Conservation (phyloP, 2,329 filamentous ascomycete genomes). For the Biscogniauxia marginata region DNA sequence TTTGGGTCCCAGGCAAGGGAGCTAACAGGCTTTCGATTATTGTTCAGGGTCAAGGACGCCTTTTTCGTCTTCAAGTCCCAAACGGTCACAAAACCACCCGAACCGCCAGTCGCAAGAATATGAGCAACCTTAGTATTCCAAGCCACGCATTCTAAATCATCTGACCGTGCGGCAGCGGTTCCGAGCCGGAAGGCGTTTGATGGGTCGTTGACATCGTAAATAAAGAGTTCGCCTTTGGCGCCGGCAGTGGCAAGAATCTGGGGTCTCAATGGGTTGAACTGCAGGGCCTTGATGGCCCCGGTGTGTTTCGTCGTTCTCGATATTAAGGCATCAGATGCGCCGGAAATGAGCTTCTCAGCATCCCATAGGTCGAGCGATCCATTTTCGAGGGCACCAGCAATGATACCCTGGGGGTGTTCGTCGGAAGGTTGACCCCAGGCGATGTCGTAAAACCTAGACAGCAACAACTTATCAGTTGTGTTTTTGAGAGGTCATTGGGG, state of each 20-base stretch:
- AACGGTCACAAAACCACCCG: constrained; percentile 91
- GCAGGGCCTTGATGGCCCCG: constrained; percentile 87
- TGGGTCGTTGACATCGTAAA: constrained; percentile 91
- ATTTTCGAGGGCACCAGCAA: constrained; percentile 93
- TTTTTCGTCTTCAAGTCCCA: constrained; percentile 99
- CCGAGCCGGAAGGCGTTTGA: constrained; percentile 86
- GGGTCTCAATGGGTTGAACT: constrained; percentile 92
- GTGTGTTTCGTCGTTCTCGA: constrained; percentile 87
- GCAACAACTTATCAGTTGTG: constrained; percentile 18
- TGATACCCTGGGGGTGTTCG: constrained; percentile 79
- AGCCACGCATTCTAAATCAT: constrained; percentile 93
- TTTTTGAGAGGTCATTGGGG: neutral
- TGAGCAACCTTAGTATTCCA: constrained; percentile 99
- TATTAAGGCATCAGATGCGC: constrained; percentile 70
- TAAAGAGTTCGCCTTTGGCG: constrained; percentile 91
- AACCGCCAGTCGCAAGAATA: constrained; percentile 91
- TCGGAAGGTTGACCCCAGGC: constrained; percentile 85
- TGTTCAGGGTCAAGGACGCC: constrained; percentile 92
- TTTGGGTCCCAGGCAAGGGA: constrained; percentile 97
- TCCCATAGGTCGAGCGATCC: constrained; percentile 94
- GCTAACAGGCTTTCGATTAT: constrained; percentile 90
- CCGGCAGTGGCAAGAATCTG: constrained; percentile 92
- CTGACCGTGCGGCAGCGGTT: constrained; percentile 81
- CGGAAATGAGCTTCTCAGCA: constrained; percentile 64
- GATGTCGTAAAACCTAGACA: constrained; percentile 88